A percentile compares a stretch with the other conserved stretches of the same genome.
Conservation (phyloP, 2,329 filamentous ascomycete genomes). For the Nemania sp. region DNA sequence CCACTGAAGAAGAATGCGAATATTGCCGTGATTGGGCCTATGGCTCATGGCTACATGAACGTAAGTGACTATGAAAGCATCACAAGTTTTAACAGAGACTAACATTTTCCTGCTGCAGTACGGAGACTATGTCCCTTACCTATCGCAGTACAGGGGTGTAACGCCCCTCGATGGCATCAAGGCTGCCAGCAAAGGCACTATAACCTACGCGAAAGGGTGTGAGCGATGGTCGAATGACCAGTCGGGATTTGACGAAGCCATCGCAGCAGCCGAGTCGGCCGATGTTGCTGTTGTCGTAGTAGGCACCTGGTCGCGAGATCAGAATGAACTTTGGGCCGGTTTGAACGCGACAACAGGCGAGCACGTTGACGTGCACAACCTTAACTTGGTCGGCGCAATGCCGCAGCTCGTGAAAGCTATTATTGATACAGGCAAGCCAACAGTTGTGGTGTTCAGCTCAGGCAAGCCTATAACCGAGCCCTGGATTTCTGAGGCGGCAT, state of each 20-base stretch:
- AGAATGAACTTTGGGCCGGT: constrained; percentile 69
- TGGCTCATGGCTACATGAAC: constrained; percentile 73
- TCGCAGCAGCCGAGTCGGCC: constrained; percentile 65
- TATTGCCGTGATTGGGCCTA: constrained; percentile 74
- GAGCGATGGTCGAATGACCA: constrained; percentile 73
- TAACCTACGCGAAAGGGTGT: constrained; percentile 71
- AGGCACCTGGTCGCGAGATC: constrained; percentile 76
- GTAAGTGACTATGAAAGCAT: constrained; percentile 45
- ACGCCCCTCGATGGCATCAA: constrained; percentile 72
- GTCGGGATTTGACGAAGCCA: constrained; percentile 67
- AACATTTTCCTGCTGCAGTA: constrained; percentile 49
- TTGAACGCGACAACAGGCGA: constrained; percentile 76
- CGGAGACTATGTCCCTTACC: constrained; percentile 73
- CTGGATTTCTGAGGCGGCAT: constrained; percentile 68
- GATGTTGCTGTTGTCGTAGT: constrained; percentile 75
- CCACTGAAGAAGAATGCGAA: constrained; percentile 66
- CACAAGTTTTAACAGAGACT: not conserved
- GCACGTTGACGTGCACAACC: constrained; percentile 66
- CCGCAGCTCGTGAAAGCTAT: constrained; percentile 67
- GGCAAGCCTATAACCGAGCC: constrained; percentile 74
- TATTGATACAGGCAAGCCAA: constrained; percentile 67
- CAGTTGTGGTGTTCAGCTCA: constrained; percentile 67
- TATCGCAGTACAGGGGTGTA: constrained; percentile 65
- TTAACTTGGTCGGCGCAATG: constrained; percentile 73
- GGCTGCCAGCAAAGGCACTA: constrained; percentile 59